Percentiles rank a stretch among this genome's conserved stretches.
Conservation (phyloP, 2,329 filamentous ascomycete species). For the Ascosphaera aggregata region DNA sequence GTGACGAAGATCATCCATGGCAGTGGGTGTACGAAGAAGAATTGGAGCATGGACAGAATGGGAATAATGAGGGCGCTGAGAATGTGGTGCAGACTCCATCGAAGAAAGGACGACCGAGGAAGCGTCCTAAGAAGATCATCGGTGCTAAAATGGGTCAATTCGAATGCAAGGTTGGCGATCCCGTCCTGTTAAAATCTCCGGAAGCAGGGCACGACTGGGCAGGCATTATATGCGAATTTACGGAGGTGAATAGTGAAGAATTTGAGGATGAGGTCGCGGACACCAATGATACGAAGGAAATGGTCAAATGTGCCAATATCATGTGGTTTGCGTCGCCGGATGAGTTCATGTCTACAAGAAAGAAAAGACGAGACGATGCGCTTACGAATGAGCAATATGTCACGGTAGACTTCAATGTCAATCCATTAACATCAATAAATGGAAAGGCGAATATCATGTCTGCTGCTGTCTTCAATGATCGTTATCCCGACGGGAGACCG, state of each 20-base stretch:
- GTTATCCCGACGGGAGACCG: conserved; percentile 52
- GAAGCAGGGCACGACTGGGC: conserved; percentile 79
- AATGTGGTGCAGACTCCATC: conserved; percentile 1
- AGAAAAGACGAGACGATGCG: conserved; percentile 61
- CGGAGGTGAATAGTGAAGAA: conserved; percentile 47
- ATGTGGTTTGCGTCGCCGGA: conserved; percentile 84
- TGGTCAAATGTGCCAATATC: conserved; percentile 54
- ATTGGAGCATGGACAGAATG: conserved; percentile 7
- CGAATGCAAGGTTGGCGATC: conserved; percentile 58
- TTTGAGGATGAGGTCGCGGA: conserved; percentile 34
- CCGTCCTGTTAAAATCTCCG: conserved; percentile 69
- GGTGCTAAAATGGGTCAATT: conserved; percentile 68
- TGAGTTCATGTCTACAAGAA: conserved; percentile 63
- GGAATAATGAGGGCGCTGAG: conserved; percentile 5
- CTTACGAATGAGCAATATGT: conserved; percentile 81
- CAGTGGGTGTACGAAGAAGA: conserved; percentile 46
- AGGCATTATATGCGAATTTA: conserved; percentile 65
- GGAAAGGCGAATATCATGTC: conserved; percentile 71
- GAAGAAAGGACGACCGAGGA: conserved; percentile 7
- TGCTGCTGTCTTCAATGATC: conserved; percentile 37
- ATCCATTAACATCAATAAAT: conserved; percentile 71
- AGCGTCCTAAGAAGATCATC: conserved; percentile 31
- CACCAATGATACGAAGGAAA: conserved; percentile 24
- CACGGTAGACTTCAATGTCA: conserved; percentile 66
- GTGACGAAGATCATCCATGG: conserved; percentile 48